Conservation (phyloP, 164 flowering plant genomes). For the Vitis cinerea region DNA sequence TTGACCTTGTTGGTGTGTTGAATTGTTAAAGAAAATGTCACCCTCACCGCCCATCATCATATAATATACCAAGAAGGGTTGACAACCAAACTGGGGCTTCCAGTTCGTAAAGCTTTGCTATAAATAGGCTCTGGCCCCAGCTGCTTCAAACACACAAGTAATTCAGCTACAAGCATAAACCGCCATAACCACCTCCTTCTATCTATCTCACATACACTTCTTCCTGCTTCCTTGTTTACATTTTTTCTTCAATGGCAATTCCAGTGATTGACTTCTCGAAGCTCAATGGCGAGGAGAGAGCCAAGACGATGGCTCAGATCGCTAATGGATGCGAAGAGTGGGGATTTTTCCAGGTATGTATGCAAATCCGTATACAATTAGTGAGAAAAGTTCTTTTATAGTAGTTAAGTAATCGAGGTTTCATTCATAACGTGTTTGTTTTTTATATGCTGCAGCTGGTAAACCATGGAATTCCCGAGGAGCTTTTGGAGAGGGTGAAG, state of each 20-base stretch:
- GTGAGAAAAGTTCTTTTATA: no score
- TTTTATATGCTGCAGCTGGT: conserved; percentile 49
- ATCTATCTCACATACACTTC: conserved; percentile 8
- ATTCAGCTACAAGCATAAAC: no score
- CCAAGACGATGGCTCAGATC: conserved; percentile 54
- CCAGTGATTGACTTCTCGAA: conserved; percentile 92
- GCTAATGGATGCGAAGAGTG: conserved; percentile 75
- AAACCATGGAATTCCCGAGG: conserved; percentile 84
- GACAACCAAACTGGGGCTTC: conserved; percentile 21
- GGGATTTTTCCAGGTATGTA: conserved; percentile 83
- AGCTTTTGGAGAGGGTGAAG: conserved; percentile 84
- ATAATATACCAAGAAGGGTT: conserved; percentile 14
- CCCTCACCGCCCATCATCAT: conserved; percentile 21
- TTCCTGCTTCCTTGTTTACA: background rate
- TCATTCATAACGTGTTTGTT: no score
- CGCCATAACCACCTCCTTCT: background rate
- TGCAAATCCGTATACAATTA: no score
- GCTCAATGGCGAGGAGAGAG: conserved; percentile 70
- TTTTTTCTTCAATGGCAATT: conserved; percentile 51
- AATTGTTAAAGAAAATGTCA: conserved; percentile 10
- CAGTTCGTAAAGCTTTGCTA: conserved; percentile 21
- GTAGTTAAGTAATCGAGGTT: background rate
- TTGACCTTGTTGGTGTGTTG: conserved; percentile 20
- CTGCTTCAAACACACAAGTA: background rate
- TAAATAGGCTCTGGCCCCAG: conserved; percentile 22